These are phyloP conservation scores for Spathaspora passalidarum DNA, from an alignment of 805 yeast genomes.

Conservation along the genomic window DNA sequence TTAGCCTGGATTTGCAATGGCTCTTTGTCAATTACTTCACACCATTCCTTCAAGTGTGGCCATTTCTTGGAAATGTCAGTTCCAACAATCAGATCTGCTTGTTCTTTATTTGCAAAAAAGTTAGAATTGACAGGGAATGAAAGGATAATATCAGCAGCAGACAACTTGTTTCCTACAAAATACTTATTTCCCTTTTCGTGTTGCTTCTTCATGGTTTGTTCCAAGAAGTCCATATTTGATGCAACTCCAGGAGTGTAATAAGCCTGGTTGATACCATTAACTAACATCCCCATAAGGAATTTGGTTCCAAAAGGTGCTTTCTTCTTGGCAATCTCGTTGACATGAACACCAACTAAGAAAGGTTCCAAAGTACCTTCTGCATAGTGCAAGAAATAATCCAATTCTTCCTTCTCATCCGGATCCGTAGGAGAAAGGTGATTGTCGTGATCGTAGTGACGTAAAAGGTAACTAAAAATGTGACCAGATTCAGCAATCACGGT, in stretches of 20 bases:
- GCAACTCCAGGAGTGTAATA: conserved; percentile 25
- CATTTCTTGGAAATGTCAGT: conserved; percentile 10
- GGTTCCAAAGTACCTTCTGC: conserved; percentile 65
- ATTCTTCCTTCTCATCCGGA: conserved; percentile 38
- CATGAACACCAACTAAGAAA: conserved; percentile 32
- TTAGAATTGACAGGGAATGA: conserved; percentile 33
- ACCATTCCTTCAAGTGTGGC: conserved; percentile 25
- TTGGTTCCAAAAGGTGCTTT: conserved; percentile 26
- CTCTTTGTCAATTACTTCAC: conserved; percentile 11
- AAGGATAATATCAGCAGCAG: conserved; percentile 37
- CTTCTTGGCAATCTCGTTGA: conserved; percentile 21
- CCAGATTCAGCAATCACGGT: conserved; percentile 56
- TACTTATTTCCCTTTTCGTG: conserved; percentile 23
- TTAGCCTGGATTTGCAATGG: conserved; percentile 16
- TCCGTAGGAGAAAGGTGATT: conserved; percentile 35
- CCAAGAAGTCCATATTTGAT: conserved; percentile 27
- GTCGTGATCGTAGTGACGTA: conserved; percentile 46
- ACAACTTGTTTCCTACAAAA: conserved; percentile 33
- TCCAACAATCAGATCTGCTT: conserved; percentile 6
- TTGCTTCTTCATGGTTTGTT: conserved; percentile 23
- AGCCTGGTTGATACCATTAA: conserved; percentile 18
- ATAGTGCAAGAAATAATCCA: conserved; percentile 53
- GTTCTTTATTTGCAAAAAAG: conserved; percentile 22
- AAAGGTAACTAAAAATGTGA: conserved; percentile 50
- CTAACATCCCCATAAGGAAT: conserved; percentile 19